Evolutionary conservation across 495 filamentous ascomycete species (phyloP).

Genomic region (Neurospora sublineolata): DNA sequence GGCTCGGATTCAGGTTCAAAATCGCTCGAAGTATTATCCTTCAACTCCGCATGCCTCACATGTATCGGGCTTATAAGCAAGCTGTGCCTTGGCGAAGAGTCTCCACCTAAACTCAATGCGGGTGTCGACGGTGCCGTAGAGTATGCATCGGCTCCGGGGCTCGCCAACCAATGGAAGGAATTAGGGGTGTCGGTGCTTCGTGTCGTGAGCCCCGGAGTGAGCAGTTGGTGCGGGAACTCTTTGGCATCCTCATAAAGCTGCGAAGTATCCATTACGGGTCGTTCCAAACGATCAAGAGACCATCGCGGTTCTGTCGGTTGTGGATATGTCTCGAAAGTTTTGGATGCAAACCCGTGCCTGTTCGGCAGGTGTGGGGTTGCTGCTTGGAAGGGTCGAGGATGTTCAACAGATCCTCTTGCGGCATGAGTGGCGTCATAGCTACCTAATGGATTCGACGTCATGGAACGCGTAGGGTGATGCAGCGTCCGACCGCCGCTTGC

Average conservation of each 20-base stretch:
- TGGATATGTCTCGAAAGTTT: not conserved
- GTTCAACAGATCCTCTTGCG: not conserved
- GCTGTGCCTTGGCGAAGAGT: conserved; percentile 27
- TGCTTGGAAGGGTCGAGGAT: not conserved
- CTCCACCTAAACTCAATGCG: conserved; percentile 21
- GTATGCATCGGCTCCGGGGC: conserved; percentile 12
- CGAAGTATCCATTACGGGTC: conserved; percentile 17
- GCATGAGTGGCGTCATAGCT: not conserved
- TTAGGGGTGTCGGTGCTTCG: conserved; percentile 2
- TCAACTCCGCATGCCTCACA: conserved; percentile 7
- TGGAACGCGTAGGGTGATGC: not conserved
- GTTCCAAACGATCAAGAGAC: not conserved
- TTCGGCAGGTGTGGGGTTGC: not conserved
- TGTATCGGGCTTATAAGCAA: conserved; percentile 17
- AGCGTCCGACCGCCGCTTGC: not conserved
- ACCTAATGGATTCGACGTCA: not conserved
- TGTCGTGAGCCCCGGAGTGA: conserved; percentile 2
- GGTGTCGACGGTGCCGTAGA: conserved; percentile 30
- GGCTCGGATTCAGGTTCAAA: conserved; percentile 9
- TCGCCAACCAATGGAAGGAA: not conserved
- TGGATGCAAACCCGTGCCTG: not conserved
- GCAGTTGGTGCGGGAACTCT: conserved; percentile 4
- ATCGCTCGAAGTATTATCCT: conserved; percentile 3
- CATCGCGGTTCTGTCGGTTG: not conserved
- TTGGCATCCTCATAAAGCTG: conserved; percentile 13